A percentile compares a stretch with the other conserved stretches of the same genome.
Conservation (phyloP, 495 filamentous ascomycete genomes). For the Beverwykella pulmonaria region DNA sequence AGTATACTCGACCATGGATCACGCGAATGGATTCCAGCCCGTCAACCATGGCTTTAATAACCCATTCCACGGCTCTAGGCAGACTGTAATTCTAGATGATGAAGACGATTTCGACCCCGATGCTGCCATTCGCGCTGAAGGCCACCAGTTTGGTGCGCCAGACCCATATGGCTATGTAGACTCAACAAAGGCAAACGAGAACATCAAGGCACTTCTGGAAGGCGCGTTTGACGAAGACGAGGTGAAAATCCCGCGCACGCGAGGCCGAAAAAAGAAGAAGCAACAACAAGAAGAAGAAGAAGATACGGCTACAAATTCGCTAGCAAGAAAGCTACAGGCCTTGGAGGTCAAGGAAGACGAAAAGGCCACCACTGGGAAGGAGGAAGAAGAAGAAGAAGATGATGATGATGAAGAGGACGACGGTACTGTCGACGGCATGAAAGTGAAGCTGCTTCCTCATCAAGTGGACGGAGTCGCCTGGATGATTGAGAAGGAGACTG, state of each 20-base stretch:
- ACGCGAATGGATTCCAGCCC: conserved; percentile 39
- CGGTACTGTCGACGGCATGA: conserved; percentile 76
- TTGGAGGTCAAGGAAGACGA: conserved; percentile 54
- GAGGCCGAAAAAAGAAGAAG: conserved; percentile 55
- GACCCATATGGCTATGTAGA: conserved; percentile 75
- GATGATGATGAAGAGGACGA: conserved; percentile 73
- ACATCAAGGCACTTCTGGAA: conserved; percentile 85
- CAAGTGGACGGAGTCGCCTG: conserved; percentile 90
- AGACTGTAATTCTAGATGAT: conserved; percentile 34
- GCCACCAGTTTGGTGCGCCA: conserved; percentile 44
- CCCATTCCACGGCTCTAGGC: conserved; percentile 18
- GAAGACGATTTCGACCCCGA: conserved; percentile 49
- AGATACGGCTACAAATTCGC: conserved; percentile 51
- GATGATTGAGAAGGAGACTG: conserved; percentile 89
- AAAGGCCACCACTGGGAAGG: conserved; percentile 36
- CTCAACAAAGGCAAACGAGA: conserved; percentile 72
- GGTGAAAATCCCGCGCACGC: conserved; percentile 58
- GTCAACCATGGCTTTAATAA: conserved; percentile 28
- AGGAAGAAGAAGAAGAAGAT: conserved; percentile 52
- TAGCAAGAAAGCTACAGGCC: conserved; percentile 62
- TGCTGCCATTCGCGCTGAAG: conserved; percentile 38
- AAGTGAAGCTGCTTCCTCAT: conserved; percentile 85
- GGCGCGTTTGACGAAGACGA: conserved; percentile 85
- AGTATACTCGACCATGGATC: conserved; percentile 41
- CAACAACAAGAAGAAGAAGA: conserved; percentile 40